Conservation (phyloP, 495 filamentous ascomycete genomes). For the Penicillium silybi region DNA sequence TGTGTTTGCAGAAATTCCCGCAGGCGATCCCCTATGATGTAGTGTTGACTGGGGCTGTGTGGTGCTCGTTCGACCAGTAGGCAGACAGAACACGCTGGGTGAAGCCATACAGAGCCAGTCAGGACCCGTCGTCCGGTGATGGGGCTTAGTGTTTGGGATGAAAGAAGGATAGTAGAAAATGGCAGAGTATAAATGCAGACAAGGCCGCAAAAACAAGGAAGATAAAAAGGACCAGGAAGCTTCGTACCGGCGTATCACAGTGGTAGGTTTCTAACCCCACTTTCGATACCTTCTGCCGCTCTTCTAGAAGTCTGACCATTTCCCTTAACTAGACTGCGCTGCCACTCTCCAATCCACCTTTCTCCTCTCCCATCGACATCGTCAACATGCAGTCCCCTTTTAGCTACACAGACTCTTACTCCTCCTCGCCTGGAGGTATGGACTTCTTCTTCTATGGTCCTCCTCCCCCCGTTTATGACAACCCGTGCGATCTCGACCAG, state of each 20-base stretch:
- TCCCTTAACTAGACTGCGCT: conserved; percentile 16
- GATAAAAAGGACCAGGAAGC: conserved; percentile 3
- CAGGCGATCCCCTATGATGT: conserved; percentile 14
- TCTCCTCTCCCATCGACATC: conserved; percentile 3
- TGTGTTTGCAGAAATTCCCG: conserved; percentile 23
- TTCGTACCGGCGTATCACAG: conserved; percentile 22
- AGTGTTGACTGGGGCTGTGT: conserved; percentile 12
- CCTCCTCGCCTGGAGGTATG: conserved; percentile 25
- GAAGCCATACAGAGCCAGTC: neutral
- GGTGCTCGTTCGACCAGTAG: neutral
- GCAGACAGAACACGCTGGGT: neutral
- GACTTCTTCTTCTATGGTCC: conserved; percentile 28
- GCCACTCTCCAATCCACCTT: conserved; percentile 2
- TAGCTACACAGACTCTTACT: conserved; percentile 22
- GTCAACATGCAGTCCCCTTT: conserved; percentile 28
- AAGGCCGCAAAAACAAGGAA: neutral
- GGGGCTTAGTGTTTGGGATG: neutral
- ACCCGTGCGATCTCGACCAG: conserved; percentile 18
- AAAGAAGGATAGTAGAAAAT: neutral
- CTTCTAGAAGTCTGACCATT: conserved; percentile 7
- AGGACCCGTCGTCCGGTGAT: neutral
- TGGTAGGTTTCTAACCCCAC: conserved; percentile 12
- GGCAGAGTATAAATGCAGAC: neutral
- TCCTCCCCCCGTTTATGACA: conserved; percentile 20
- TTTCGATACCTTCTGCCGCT: conserved; percentile 8